phyloP scores from a whole-genome alignment of 2,329 filamentous ascomycete species.

The Botrytis elliptica region DNA sequence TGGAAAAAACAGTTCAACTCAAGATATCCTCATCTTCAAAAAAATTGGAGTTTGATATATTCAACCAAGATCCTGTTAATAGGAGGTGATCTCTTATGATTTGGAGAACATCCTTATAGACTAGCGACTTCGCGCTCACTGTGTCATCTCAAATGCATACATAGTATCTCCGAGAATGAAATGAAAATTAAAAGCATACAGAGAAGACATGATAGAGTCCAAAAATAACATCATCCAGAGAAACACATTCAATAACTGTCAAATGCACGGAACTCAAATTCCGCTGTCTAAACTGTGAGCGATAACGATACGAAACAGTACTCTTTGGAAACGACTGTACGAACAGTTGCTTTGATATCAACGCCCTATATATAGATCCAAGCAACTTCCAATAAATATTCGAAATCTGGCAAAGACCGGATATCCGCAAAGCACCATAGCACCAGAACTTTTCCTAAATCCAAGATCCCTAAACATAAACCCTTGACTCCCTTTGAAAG shows the following conservation, averaged over 20 bases:
- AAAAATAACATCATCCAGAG: not conserved
- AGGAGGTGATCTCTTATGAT: not conserved
- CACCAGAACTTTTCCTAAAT: not conserved
- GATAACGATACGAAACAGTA: not conserved
- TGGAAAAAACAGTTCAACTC: not conserved
- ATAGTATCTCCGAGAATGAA: not conserved
- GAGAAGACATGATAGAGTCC: not conserved
- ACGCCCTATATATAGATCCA: not conserved
- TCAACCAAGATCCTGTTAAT: not conserved
- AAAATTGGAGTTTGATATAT: not conserved
- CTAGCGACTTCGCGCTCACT: not conserved
- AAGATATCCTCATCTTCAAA: not conserved
- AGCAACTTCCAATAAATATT: not conserved
- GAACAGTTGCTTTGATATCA: not conserved
- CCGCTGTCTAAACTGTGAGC: not conserved
- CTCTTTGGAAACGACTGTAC: not conserved
- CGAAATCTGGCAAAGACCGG: conserved; percentile 3
- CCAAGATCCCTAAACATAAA: not conserved
- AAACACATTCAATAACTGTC: not conserved
- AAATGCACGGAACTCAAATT: not conserved
- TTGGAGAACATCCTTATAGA: not conserved
- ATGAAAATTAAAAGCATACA: not conserved
- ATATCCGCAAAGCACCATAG: conserved; percentile 1
- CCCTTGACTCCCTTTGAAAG: not conserved
- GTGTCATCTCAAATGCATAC: not conserved